These are phyloP conservation scores for Xylaria grammica DNA, from an alignment of 495 filamentous ascomycete species.

Conservation along the genomic window DNA sequence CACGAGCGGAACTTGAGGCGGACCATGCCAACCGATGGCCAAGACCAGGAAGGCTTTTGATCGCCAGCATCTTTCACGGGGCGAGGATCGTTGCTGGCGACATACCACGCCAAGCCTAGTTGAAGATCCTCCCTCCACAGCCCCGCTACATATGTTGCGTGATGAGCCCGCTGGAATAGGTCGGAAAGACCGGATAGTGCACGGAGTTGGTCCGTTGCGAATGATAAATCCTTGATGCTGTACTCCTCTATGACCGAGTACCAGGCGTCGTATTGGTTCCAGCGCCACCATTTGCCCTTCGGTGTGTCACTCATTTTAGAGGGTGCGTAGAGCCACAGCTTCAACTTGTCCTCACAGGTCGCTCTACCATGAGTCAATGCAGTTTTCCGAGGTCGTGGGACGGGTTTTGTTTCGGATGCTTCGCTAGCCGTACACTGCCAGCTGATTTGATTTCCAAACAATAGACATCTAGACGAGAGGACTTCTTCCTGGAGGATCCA, in stretches of 20 bases:
- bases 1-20: slow-evolving; percentile 22
- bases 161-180: slow-evolving; percentile 18
- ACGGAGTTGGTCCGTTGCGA: slow-evolving; percentile 19
- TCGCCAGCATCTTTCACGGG: neutral
- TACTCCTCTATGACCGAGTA: slow-evolving; percentile 23
- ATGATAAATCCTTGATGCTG: slow-evolving; percentile 11
- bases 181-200: slow-evolving; percentile 3
- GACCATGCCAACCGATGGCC: slow-evolving; percentile 29
- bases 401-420: slow-evolving; percentile 23
- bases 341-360: slow-evolving; percentile 17
- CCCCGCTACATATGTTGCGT: slow-evolving; percentile 28
- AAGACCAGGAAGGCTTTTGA: slow-evolving; percentile 30
- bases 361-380: neutral
- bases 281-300: neutral
- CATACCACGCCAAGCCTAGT: slow-evolving; percentile 29
- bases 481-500: slow-evolving; percentile 35
- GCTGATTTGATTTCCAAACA: slow-evolving; percentile 26
- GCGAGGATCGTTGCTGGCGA: slow-evolving; percentile 24
- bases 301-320: neutral
- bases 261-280: slow-evolving; percentile 27
- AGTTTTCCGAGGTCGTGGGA: neutral
- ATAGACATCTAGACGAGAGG: slow-evolving; percentile 25
- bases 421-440: slow-evolving; percentile 24
- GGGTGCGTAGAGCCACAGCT: slow-evolving; percentile 23
- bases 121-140: slow-evolving; percentile 32